These are phyloP conservation scores for Saccharomycopsis babjevae DNA, from an alignment of 805 yeast species.

Conservation along the genomic window DNA sequence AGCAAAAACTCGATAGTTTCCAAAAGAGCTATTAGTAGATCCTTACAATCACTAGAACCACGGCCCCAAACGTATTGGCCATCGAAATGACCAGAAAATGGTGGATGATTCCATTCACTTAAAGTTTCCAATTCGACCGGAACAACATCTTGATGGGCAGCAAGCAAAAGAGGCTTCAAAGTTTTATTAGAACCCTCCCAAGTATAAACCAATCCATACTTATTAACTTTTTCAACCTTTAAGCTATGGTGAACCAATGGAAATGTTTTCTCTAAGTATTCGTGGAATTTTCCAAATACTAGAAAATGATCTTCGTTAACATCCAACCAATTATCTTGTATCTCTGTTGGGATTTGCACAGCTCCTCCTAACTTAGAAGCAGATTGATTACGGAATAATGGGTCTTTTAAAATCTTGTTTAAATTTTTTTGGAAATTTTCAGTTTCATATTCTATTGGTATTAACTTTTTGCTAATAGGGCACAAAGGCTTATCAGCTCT, in stretches of 20 bases:
- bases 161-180: slow-evolving; percentile 55
- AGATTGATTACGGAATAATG: slow-evolving; percentile 30
- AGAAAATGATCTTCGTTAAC: slow-evolving; percentile 43
- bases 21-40: slow-evolving; percentile 51
- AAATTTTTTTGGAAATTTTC: slow-evolving; percentile 5
- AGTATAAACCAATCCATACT: slow-evolving; percentile 52
- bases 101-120: slow-evolving; percentile 54
- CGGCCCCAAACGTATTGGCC: slow-evolving; percentile 64
- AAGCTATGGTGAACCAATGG: slow-evolving; percentile 42
- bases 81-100: slow-evolving; percentile 58
- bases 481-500: not conserved
- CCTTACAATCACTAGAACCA: slow-evolving; percentile 71
- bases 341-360: slow-evolving; percentile 53
- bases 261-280: slow-evolving; percentile 42
- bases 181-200: slow-evolving; percentile 44
- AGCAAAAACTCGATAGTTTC: slow-evolving; percentile 56
- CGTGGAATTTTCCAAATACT: slow-evolving; percentile 38
- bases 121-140: slow-evolving; percentile 56
- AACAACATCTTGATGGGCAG: slow-evolving; percentile 77
- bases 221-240: slow-evolving; percentile 45
- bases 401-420: slow-evolving; percentile 23
- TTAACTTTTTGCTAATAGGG: slow-evolving; percentile 7
- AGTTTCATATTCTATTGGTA: slow-evolving; percentile 2
- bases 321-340: slow-evolving; percentile 36
- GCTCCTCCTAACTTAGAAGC: slow-evolving; percentile 44